Evolutionary conservation across 805 yeast genomes (phyloP).

Genomic region (Candida saitoana): DNA sequence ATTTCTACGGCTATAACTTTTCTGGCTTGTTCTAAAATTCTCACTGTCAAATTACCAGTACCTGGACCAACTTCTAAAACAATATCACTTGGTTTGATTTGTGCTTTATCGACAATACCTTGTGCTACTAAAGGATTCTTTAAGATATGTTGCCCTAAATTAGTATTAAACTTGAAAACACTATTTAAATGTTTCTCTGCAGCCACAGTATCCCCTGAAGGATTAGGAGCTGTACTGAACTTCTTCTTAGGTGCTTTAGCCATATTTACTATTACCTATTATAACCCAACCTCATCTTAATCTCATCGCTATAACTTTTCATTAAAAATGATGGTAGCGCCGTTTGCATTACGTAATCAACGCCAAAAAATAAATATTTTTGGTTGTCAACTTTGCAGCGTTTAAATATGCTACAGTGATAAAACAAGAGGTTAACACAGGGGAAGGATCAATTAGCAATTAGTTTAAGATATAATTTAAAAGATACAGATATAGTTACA

Average conservation of each 20-base stretch:
- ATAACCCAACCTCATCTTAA: background rate
- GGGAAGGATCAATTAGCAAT: too few relatives aligned
- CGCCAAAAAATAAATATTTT: background rate
- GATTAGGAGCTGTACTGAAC: slow-evolving; percentile 44
- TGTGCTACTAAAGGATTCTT: slow-evolving; percentile 96
- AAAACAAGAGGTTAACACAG: too few relatives aligned
- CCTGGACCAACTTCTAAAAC: slow-evolving; percentile 99
- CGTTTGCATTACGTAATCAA: background rate
- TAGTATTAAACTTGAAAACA: slow-evolving; percentile 95
- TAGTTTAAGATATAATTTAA: too few relatives aligned
- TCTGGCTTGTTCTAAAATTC: slow-evolving; percentile 86
- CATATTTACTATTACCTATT: slow-evolving; percentile 30
- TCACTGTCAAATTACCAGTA: slow-evolving; percentile 94
- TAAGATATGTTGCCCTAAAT: slow-evolving; percentile 93
- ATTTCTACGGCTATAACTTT: slow-evolving; percentile 96
- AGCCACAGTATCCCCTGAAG: slow-evolving; percentile 55
- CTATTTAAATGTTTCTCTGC: slow-evolving; percentile 70
- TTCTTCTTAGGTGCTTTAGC: slow-evolving; percentile 64
- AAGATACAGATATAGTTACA: too few relatives aligned
- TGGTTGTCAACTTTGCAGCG: background rate
- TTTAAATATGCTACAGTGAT: background rate
- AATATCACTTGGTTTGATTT: slow-evolving; percentile 83
- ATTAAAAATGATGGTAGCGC: background rate
- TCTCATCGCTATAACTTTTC: slow-evolving; percentile 1
- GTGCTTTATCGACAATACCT: slow-evolving; percentile 96